Base-by-base conservation (phyloP, 192 early-diverging fungal species). In the Polychytrium aggregatum region DNA sequence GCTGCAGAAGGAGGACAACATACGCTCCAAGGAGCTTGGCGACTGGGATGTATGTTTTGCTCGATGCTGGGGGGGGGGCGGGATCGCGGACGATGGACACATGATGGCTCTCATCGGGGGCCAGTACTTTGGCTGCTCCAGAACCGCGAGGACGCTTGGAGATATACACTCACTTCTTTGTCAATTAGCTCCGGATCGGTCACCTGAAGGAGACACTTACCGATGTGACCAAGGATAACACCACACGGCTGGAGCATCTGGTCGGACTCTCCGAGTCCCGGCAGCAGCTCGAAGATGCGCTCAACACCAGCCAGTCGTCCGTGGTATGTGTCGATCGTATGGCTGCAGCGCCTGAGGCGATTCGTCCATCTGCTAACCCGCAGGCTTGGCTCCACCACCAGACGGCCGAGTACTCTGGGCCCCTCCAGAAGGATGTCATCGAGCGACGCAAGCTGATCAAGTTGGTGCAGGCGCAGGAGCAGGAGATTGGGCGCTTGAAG, bases 401-500 rank as follows among this genome's bases (percentile, higher is more conserved):
- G 71, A 76, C 63, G 18, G 68, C 70, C 24, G 75, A 78, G 45
- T 66, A 68, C 46, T 60, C 63, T 16, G 71, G 68, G 0, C 64
- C 67, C 1, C 68, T 65, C 29, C 57, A 67, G 27, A 63, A 67
- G 40, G 77, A 79, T 43, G 53, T 72, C 7, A 27, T 59, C 18
- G 73, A 79, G 46, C 57, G 64, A 1, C 50, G 71, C 21, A 72
- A 68, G 37, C 60, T 79, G 20, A 61, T 74, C 30, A 25, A 18
- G 9, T 49, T 74, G 10, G 67, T 78, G 2, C 68, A 71, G 29
- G 42, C 45, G 0, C 73, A 77, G 49, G 60, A 60, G 14, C 40
- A 56, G 36, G 64, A 79, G 50, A 79, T 79, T 49, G 67, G 72
- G 33, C 64, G 37, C 11, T 46, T 79, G 16, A 73, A 72, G 41